Percentiles rank a stretch among this genome's conserved stretches.
phyloP scores from a whole-genome alignment of 2,329 filamentous ascomycete genomes.

The Diaporthe australafricana region DNA sequence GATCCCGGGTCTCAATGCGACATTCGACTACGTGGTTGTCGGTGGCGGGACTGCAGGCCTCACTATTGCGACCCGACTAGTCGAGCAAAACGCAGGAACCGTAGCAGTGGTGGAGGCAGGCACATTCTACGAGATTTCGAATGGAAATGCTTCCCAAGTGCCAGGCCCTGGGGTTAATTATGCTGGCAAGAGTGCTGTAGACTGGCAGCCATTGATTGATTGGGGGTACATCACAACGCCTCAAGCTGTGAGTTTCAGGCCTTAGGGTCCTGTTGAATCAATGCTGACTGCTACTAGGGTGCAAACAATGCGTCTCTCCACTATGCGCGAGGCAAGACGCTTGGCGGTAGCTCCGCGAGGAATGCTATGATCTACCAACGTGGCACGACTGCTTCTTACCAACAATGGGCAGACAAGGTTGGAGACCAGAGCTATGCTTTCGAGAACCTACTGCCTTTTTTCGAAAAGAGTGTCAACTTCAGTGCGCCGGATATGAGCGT shows the following conservation, averaged over 20 bases:
- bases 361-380: slow-evolving; percentile 26
- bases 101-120: slow-evolving; percentile 21
- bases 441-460: slow-evolving; percentile 20
- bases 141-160: slow-evolving; percentile 10
- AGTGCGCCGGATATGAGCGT: slow-evolving; percentile 9
- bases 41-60: slow-evolving; percentile 25
- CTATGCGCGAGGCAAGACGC: slow-evolving; percentile 16
- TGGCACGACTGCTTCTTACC: neutral
- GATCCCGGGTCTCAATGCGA: slow-evolving; percentile 33
- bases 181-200: neutral
- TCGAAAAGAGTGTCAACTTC: slow-evolving; percentile 28
- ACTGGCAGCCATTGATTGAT: slow-evolving; percentile 16
- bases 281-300: neutral
- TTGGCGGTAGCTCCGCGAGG: slow-evolving; percentile 16
- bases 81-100: neutral
- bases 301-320: slow-evolving; percentile 11
- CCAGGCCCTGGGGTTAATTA: neutral
- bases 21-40: slow-evolving; percentile 27
- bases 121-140: slow-evolving; percentile 2
- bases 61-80: slow-evolving; percentile 1
- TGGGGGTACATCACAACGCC: slow-evolving; percentile 22
- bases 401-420: slow-evolving; percentile 28
- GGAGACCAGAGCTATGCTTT: slow-evolving; percentile 27
- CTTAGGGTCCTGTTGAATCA: neutral
- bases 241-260: slow-evolving; percentile 17